Percentiles rank a stretch among this genome's conserved stretches.
phyloP scores from a whole-genome alignment of 2,329 filamentous ascomycete genomes.

The Neocucurbitaria cava region DNA sequence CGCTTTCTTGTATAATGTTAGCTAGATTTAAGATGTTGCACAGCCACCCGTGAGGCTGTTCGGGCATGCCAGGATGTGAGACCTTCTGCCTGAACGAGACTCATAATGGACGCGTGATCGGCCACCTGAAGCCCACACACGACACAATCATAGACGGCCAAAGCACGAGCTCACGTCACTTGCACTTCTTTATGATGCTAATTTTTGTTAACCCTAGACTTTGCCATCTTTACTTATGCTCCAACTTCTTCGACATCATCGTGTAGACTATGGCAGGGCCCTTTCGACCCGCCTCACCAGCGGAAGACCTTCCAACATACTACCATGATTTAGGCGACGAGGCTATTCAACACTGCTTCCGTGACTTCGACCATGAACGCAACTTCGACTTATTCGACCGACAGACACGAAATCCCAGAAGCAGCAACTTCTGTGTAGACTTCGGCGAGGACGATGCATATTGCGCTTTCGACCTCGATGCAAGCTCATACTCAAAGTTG shows the following conservation, averaged over 20 bases:
- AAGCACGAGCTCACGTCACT: constrained; percentile 37
- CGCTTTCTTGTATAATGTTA: neutral
- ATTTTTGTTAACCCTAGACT: neutral
- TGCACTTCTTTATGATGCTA: neutral
- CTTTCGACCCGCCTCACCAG: constrained; percentile 35
- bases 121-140: constrained; percentile 24
- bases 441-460: constrained; percentile 64
- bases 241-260: neutral
- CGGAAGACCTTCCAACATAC: constrained; percentile 42
- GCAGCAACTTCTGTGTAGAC: constrained; percentile 69
- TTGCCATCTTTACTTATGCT: neutral
- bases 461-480: constrained; percentile 63
- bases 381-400: constrained; percentile 56
- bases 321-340: constrained; percentile 44
- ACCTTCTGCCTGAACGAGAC: constrained; percentile 30
- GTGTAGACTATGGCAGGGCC: constrained; percentile 30
- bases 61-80: constrained; percentile 17
- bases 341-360: constrained; percentile 52
- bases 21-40: constrained; percentile 1
- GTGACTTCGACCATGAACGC: constrained; percentile 60
- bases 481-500: constrained; percentile 50
- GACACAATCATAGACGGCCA: constrained; percentile 19
- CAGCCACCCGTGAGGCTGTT: constrained; percentile 5
- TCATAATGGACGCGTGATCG: constrained; percentile 33
- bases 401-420: constrained; percentile 50